Base-by-base conservation (phyloP, 306 rosid species). In the Pachyrhizus erosus region DNA sequence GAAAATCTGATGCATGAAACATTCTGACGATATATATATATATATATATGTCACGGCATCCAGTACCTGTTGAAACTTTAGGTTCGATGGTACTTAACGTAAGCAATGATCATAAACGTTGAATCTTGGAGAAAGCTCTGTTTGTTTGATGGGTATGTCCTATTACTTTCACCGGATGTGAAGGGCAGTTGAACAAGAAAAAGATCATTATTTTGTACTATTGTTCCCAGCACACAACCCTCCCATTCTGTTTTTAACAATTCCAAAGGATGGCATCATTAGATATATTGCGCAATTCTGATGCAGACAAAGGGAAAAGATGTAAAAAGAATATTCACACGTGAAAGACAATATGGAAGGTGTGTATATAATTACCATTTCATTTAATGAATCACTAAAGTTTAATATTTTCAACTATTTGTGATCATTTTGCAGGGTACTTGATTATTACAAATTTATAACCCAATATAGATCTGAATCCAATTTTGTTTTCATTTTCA, bases 291-390 rank as follows among this genome's bases (percentile, higher is more conserved):
- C 61, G 82, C 70, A 49, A 67, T 76, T 20, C 31, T 31, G 75
- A 83, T 80, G 80, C 75, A 55, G 79, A 80, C 85, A 87, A 65
- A 45, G 54, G 26, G 2, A 21, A 26, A 78, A 60, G 31, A 20
- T 65, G 49, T 52, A 45, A 20, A 33, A 64, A 60, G 80, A 77
- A 86, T 86, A 85, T 85, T 85, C 29, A 77, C 81, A 78, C 73
- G 81, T 82, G 88, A 86, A 81, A 31, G 86, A 81, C 86, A 72
- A 77, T 5, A 8, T 52, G 72, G 80, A 77, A 70, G 80, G 73
- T 77, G 37, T 6, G n/a, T 54, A 70, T 67, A 58, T 80, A 14
- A 67, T 45, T 78, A 46, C 69, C 43, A 64, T 55, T 54, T 34
- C 82, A 72, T 85, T 71, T 46, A 52, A 21, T 77, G 80, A 70